phyloP scores from a whole-genome alignment of 1,284 basidiomycete genomes.

The Bjerkandera adusta region DNA sequence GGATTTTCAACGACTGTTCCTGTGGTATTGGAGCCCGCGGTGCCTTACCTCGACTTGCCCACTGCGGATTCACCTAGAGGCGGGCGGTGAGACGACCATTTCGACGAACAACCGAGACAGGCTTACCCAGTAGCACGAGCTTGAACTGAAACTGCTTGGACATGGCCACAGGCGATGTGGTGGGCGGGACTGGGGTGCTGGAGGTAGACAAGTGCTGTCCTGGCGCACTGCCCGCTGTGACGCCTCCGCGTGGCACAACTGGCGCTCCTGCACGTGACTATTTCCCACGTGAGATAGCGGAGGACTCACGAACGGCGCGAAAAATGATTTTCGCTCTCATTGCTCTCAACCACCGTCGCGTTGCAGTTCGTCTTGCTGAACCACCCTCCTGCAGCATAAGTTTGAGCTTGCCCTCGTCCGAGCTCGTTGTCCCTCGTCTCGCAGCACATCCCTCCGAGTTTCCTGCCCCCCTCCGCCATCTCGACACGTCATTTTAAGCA shows the following conservation, averaged over 20 bases:
- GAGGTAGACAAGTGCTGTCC: no score
- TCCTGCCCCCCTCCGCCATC: not conserved
- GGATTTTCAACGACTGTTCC: constrained; percentile 14
- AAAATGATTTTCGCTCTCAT: constrained; percentile 17
- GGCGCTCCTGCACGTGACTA: constrained; percentile 3
- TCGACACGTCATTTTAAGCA: constrained; percentile 13
- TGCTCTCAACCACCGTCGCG: constrained; percentile 22
- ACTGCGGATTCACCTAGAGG: constrained; percentile 90
- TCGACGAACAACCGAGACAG: constrained; percentile 10
- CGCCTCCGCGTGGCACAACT: constrained; percentile 4
- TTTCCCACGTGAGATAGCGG: constrained; percentile 10
- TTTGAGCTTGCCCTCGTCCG: constrained; percentile 18
- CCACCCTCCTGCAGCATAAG: constrained; percentile 16
- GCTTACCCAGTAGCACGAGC: constrained; percentile 85
- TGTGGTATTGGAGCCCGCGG: constrained; percentile 10
- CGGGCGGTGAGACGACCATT: constrained; percentile 3
- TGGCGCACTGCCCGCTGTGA: constrained; percentile 15
- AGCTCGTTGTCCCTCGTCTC: not conserved
- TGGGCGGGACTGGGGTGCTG: constrained; percentile 21
- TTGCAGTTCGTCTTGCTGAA: constrained; percentile 18
- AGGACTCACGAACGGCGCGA: no score
- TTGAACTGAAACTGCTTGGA: constrained; percentile 88
- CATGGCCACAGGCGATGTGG: constrained; percentile 47
- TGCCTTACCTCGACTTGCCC: constrained; percentile 84
- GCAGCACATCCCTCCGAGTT: constrained; percentile 4